Conservation (phyloP, 2,329 filamentous ascomycete genomes). For the Stylonectria norvegica region DNA sequence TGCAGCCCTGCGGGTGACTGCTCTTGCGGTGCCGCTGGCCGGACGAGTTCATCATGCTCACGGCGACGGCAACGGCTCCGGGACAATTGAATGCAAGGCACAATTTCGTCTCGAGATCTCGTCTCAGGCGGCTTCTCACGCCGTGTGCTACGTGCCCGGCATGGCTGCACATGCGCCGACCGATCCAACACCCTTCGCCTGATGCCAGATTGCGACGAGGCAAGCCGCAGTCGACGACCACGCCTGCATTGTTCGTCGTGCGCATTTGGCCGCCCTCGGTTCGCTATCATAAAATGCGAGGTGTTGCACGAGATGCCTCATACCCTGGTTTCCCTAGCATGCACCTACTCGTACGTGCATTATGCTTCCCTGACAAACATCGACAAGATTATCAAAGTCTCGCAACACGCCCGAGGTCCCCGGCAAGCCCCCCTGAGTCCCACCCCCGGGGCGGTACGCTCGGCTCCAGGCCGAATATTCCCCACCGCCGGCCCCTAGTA, state of each 20-base stretch:
- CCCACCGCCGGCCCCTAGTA: constrained; percentile 31
- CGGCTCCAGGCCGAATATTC: constrained; percentile 37
- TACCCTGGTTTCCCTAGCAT: not conserved
- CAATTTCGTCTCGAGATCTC: too few species aligned
- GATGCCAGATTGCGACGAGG: constrained; percentile 11
- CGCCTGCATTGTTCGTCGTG: constrained; percentile 8
- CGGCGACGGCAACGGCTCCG: not conserved
- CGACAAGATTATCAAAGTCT: constrained; percentile 27
- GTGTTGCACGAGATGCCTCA: constrained; percentile 2
- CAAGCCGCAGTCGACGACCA: constrained; percentile 8
- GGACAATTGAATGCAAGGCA: not conserved
- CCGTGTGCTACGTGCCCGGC: not conserved
- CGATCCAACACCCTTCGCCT: constrained; percentile 3
- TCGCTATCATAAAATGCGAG: constrained; percentile 25
- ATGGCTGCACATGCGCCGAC: not conserved
- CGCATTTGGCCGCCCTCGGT: constrained; percentile 15
- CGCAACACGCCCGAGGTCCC: constrained; percentile 13
- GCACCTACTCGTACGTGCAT: constrained; percentile 2
- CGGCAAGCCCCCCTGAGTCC: constrained; percentile 20
- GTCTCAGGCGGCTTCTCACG: not conserved
- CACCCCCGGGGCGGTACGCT: constrained; percentile 35
- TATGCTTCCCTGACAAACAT: constrained; percentile 22
- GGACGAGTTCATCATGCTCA: not conserved
- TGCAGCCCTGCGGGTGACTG: constrained; percentile 16
- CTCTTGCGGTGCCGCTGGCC: constrained; percentile 20